Percentiles rank a stretch among this genome's conserved stretches.
Conservation (phyloP, 192 early-diverging fungal genomes). For the Pilobolus umbonatus region DNA sequence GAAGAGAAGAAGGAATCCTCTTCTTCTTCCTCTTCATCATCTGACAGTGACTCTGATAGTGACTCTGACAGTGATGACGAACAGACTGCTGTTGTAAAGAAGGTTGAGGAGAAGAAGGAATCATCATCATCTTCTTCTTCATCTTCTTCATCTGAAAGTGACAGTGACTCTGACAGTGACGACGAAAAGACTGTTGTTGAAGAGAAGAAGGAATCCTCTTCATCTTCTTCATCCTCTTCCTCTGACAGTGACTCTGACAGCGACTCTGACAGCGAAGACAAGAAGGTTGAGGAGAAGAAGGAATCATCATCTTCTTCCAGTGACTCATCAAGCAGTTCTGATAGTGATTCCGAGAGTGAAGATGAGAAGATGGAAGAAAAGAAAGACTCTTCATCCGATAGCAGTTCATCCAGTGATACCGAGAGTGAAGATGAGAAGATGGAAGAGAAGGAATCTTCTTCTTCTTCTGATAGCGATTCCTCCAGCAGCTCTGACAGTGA, state of each 20-base stretch:
- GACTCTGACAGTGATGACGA: constrained; percentile 38
- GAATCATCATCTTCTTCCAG: constrained; percentile 20
- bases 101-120: constrained; percentile 18
- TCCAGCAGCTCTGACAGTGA: constrained; percentile 26
- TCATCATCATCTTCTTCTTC: neutral
- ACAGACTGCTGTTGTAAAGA: constrained; percentile 9
- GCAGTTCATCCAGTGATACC: constrained; percentile 16
- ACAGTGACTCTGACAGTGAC: constrained; percentile 10
- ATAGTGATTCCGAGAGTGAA: neutral
- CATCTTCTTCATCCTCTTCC: constrained; percentile 14
- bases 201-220: constrained; percentile 6
- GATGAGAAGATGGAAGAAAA: no score
- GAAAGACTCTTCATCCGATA: constrained; percentile 24
- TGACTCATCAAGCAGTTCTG: neutral
- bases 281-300: neutral
- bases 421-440: constrained; percentile 1
- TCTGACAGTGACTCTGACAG: constrained; percentile 20
- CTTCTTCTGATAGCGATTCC: constrained; percentile 17
- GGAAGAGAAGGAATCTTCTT: constrained; percentile 8
- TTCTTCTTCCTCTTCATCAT: constrained; percentile 32
- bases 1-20: constrained; percentile 30
- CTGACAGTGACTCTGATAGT: constrained; percentile 35
- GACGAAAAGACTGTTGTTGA: constrained; percentile 8
- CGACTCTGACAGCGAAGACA: neutral
- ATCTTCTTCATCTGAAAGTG: constrained; percentile 18